Percentiles rank a stretch among this genome's conserved stretches.
Conservation (phyloP, 2,329 filamentous ascomycete species). For the Pseudocercospora vitis region DNA sequence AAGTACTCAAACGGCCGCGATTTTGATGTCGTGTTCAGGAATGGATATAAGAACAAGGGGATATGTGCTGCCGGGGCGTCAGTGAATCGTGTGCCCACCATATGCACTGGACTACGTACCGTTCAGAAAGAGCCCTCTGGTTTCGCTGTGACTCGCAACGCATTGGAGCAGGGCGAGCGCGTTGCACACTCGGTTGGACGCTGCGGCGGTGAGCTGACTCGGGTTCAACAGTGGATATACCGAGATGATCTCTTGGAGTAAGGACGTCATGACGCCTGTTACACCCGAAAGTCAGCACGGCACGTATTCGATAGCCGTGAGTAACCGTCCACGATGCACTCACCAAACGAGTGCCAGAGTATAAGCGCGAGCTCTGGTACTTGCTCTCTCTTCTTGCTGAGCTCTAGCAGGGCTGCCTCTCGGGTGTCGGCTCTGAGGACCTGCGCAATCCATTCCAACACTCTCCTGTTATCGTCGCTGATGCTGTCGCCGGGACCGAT, state of each 20-base stretch:
- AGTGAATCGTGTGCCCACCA: conserved; percentile 11
- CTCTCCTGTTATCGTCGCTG: conserved; percentile 82
- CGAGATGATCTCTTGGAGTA: conserved; percentile 97
- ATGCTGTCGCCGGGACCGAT: conserved; percentile 36
- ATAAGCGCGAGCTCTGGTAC: conserved; percentile 95
- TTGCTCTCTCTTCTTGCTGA: conserved; percentile 98
- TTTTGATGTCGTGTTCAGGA: conserved; percentile 98
- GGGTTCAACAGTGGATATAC: conserved; percentile 96
- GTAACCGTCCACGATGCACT: conserved; percentile 35
- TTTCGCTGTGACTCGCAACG: conserved; percentile 96
- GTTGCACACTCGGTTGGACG: conserved; percentile 96
- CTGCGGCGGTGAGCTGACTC: conserved; percentile 94
- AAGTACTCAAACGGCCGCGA: conserved; percentile 97
- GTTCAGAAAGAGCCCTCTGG: conserved; percentile 86
- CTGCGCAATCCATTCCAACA: conserved; percentile 91
- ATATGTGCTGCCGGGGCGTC: conserved; percentile 71
- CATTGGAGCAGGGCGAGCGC: conserved; percentile 93
- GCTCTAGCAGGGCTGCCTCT: conserved; percentile 86
- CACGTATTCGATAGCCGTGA: background rate
- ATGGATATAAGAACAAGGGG: conserved; percentile 94
- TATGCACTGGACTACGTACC: conserved; percentile 56
- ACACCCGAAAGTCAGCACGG: conserved; percentile 23
- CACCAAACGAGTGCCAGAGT: conserved; percentile 98
- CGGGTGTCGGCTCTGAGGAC: conserved; percentile 82
- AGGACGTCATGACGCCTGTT: conserved; percentile 92